These are phyloP conservation scores for Linanthus parryae DNA, from an alignment of 148 eudicot genomes.

Conservation along the genomic window DNA sequence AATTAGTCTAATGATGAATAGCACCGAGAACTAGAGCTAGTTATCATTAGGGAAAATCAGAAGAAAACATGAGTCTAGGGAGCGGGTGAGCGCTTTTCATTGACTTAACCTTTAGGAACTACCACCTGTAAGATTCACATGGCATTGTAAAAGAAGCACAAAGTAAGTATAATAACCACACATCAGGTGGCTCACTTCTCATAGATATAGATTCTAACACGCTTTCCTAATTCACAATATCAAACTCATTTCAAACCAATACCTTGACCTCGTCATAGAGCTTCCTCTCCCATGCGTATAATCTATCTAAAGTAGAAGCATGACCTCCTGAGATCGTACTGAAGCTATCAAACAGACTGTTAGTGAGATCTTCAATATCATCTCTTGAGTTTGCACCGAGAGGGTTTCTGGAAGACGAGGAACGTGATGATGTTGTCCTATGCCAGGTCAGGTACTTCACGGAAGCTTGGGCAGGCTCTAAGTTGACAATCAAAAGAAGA, in stretches of 20 bases:
- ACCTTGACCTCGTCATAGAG: constrained; percentile 98
- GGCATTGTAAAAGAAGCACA: too few relatives aligned
- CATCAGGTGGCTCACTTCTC: too few relatives aligned
- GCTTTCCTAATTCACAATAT: too few relatives aligned
- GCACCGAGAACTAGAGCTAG: too few relatives aligned
- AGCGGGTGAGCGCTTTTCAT: too few relatives aligned
- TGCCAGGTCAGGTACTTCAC: constrained; percentile 91
- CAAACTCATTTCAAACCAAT: constrained; percentile 8
- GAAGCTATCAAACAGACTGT: constrained; percentile 56
- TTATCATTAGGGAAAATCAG: too few relatives aligned
- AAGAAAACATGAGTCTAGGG: too few relatives aligned
- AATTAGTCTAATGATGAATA: too few relatives aligned
- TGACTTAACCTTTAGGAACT: too few relatives aligned
- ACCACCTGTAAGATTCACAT: too few relatives aligned
- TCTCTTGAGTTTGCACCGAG: constrained; percentile 54
- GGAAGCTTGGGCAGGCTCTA: constrained; percentile 67
- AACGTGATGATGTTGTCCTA: constrained; percentile 70
- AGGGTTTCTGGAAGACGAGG: constrained; percentile 69
- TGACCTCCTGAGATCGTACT: constrained; percentile 84
- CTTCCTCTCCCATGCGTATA: constrained; percentile 93
- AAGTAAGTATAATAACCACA: too few relatives aligned
- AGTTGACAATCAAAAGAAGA: not conserved
- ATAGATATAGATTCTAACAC: too few relatives aligned
- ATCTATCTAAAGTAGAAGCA: constrained; percentile 89
- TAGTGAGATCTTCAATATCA: constrained; percentile 51